A percentile compares a stretch with the other conserved stretches of the same genome.
phyloP scores from a whole-genome alignment of 345 rosid genomes.

The Pistacia integerrima region DNA sequence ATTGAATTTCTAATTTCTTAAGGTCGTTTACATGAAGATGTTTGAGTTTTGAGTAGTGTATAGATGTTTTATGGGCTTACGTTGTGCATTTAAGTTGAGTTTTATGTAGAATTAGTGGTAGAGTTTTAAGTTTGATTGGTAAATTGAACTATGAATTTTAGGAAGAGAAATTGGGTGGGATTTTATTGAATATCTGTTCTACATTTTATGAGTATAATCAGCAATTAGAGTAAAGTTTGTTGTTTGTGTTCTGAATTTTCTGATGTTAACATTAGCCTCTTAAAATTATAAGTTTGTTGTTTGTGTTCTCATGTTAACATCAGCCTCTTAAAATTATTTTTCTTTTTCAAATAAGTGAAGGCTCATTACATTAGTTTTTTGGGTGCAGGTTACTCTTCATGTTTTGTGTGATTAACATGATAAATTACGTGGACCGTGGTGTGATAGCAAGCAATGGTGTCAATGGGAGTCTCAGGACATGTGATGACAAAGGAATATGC shows the following conservation, averaged over 20 bases:
- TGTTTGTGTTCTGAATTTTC: background rate
- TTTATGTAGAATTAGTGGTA: background rate
- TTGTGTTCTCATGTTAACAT: background rate
- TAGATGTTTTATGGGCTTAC: background rate
- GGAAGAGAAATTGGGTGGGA: background rate
- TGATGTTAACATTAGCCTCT: background rate
- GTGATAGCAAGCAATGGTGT: conserved; percentile 95
- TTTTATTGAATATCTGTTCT: background rate
- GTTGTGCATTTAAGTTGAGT: background rate
- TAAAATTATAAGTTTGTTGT: background rate
- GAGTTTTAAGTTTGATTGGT: background rate
- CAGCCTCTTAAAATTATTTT: background rate
- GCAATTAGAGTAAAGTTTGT: background rate
- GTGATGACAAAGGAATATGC: conserved; percentile 63
- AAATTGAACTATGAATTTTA: background rate
- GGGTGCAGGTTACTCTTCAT: conserved; percentile 68
- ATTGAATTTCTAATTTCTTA: background rate
- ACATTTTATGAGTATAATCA: background rate
- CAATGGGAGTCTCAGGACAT: conserved; percentile 66
- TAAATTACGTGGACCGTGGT: conserved; percentile 94
- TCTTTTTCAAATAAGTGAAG: background rate
- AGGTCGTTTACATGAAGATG: background rate
- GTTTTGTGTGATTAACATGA: conserved; percentile 77
- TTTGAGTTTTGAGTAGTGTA: background rate
- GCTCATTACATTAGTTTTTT: background rate